Evolutionary conservation across 2,329 filamentous ascomycete species (phyloP), one percentile per base, ranked within the genome.

Genomic region (Cytospora mali): DNA sequence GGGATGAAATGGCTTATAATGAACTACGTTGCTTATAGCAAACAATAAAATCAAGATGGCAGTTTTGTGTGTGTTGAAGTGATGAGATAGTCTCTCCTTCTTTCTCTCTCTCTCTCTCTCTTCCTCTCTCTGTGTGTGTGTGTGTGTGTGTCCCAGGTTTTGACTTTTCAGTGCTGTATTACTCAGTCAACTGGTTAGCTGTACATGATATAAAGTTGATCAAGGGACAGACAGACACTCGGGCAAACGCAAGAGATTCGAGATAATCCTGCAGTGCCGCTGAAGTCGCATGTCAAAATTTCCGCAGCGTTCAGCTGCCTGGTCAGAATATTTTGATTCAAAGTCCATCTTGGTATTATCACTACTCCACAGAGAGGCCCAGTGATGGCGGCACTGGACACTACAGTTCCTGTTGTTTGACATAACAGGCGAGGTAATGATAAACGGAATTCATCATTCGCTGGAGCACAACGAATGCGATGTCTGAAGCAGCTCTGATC

Each of bases 1-100:
- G 56, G 6, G 53, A 61, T 52, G 5, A 29, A 33, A 28, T 51
- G 50, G 58, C 35, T 49, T 35, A 55, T 64, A 64, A 60, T 63
- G 51, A 55, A 57, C 60, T 55, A 63, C 61, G 50, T 56, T 61
- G 46, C 52, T 61, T 39, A 46, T 50, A 33, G 58, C 58, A 60
- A 60, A 54, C 9, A 18, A 33, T 16, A 14, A 31, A 21, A 33
- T 42, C 48, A 23, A 33, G 50, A 42, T 9, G 49, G 2, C 50
- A 54, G 6, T 46, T 4, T 48, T 33, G 48, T 25, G 25, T 54
- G 35, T 35, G 53, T 31, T 49, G 50, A 35, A n/a, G n/a, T n/a
- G n/a, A n/a, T n/a, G n/a, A n/a, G n/a, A n/a, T n/a, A n/a, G n/a
- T n/a, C n/a, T n/a, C n/a, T n/a, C n/a, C n/a, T n/a, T n/a, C n/a